These are phyloP conservation scores for Penstemon eatonii DNA, from an alignment of 257 asterid species.

Conservation along the genomic window DNA sequence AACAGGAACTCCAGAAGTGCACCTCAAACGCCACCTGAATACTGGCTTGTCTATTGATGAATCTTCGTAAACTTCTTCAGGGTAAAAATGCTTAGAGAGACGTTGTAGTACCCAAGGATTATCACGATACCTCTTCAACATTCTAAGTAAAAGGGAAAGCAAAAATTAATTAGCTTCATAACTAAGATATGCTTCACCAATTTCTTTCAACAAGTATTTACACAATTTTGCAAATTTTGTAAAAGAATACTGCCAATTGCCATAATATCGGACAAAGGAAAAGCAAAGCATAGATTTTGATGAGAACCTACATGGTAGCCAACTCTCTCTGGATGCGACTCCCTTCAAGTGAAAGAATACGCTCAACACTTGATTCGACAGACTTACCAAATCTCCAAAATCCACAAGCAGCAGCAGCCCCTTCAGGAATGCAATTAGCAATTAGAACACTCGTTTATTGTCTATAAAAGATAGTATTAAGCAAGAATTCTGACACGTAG, in stretches of 20 bases:
- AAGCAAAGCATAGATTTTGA: conserved; percentile 7
- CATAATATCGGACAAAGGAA: neutral
- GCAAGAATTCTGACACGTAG: neutral
- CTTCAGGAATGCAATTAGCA: conserved; percentile 34
- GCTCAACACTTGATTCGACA: conserved; percentile 39
- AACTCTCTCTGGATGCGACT: conserved; percentile 69
- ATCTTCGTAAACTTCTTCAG: conserved; percentile 69
- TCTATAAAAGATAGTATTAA: neutral
- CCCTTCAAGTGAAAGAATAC: conserved; percentile 70
- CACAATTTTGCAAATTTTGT: too few species aligned
- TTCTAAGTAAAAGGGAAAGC: conserved; percentile 37
- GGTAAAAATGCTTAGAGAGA: conserved; percentile 62
- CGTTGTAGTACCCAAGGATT: conserved; percentile 43
- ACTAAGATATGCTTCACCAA: neutral
- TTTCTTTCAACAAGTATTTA: neutral
- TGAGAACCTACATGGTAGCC: conserved; percentile 57
- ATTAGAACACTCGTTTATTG: neutral
- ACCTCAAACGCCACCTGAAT: conserved; percentile 61
- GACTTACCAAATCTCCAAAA: conserved; percentile 38
- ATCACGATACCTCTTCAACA: conserved; percentile 46
- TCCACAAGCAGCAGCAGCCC: conserved; percentile 46
- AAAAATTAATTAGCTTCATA: conserved; percentile 5
- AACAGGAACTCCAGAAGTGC: conserved; percentile 39
- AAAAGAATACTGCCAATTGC: too few species aligned
- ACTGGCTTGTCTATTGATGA: conserved; percentile 56